phyloP scores from a whole-genome alignment of 257 asterid genomes.

The Thymus quinquecostatus region DNA sequence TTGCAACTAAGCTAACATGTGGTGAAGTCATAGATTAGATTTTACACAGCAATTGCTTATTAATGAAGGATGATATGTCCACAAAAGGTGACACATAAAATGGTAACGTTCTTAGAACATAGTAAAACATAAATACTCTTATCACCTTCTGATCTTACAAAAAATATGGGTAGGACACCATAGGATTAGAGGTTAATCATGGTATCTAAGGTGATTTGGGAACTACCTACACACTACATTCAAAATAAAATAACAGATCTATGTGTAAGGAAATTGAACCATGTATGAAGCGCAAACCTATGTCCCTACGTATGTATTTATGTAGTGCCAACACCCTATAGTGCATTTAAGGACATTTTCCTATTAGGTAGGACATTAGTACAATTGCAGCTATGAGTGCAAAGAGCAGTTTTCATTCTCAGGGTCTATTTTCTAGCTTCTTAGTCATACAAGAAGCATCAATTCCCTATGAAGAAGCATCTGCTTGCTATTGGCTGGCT shows the following conservation, averaged over 20 bases:
- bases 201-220: background rate
- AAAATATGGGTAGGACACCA: background rate
- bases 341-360: slow-evolving; percentile 1
- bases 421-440: background rate
- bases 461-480: background rate
- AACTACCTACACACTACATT: background rate
- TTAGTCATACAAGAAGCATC: background rate
- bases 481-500: background rate
- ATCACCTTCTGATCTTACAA: slow-evolving; percentile 1
- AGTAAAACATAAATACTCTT: background rate
- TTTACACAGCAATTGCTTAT: slow-evolving; percentile 11
- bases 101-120: background rate
- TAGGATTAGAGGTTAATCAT: slow-evolving; percentile 6
- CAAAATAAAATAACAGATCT: background rate
- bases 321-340: background rate
- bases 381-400: background rate
- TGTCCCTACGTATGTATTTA: background rate
- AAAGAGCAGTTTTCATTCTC: background rate
- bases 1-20: background rate
- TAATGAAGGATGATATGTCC: background rate
- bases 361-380: background rate
- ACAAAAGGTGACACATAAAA: background rate
- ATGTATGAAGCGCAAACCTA: too few species aligned
- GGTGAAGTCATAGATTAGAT: slow-evolving; percentile 6
- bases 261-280: background rate